These are phyloP conservation scores for Typha latifolia DNA, from an alignment of 176 grass and related monocot genomes.

Conservation along the genomic window DNA sequence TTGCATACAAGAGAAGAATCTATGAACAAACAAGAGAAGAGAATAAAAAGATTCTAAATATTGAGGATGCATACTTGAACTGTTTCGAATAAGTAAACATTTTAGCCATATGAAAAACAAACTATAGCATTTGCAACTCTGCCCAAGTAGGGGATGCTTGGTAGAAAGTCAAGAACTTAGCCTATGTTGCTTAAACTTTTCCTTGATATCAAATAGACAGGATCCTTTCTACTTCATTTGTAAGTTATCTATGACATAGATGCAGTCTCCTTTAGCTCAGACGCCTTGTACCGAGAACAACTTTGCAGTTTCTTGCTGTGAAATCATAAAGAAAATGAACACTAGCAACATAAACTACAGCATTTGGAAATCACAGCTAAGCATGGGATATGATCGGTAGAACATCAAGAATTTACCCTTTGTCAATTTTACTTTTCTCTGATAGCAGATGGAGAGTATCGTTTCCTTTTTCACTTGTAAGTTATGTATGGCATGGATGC, in stretches of 20 bases:
- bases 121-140: neutral
- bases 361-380: neutral
- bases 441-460: neutral
- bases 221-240: neutral
- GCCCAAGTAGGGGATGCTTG: too few species aligned
- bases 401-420: neutral
- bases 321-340: neutral
- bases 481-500: constrained; percentile 1
- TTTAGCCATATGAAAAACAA: neutral
- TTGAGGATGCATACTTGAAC: neutral
- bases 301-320: neutral
- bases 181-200: constrained; percentile 6
- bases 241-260: constrained; percentile 1
- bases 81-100: neutral
- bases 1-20: too few species aligned
- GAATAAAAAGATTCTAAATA: neutral
- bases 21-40: too few species aligned
- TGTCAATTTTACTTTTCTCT: constrained; percentile 9
- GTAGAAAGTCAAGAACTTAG: neutral
- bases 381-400: neutral
- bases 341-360: neutral
- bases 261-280: constrained; percentile 3
- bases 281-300: neutral
- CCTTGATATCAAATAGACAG: neutral
- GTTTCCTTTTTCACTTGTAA: constrained; percentile 7